Base-by-base conservation (phyloP, 176 grass and related monocot genomes). In the Oryza glumipatula region DNA sequence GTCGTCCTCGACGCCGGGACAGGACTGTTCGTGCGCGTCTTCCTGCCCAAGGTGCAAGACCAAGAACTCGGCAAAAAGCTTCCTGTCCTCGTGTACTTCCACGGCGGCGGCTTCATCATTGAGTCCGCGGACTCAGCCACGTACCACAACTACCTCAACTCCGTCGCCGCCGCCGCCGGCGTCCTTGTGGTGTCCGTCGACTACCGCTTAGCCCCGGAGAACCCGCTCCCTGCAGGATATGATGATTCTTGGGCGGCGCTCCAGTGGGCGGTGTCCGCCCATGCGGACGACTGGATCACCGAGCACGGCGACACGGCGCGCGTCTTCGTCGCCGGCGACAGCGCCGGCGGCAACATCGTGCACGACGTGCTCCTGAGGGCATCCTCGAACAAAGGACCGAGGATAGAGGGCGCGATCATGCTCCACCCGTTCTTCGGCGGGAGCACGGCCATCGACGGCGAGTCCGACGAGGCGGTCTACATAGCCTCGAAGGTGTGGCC, bases 271-370 rank as follows among this genome's bases (percentile, higher is more conserved):
- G 66, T 35, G 11, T 74, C 76, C 8, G 77, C 79, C 3, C 47
- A 47, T 39, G 38, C 38, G 6, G 92, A 94, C 26, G 48, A 15
- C 48, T 97, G 89, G 92, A 70, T 97, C 23, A 13, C 76, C 0
- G 63, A 81, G n/a, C 87, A 90, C 78, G 92, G 87, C 32, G 83
- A 92, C 86, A 2, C 72, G 41, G 21, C 1, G 10, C 83, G 83
- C 10, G 46, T 96, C 19, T 96, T 92, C 60, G 19, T 90, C 38
- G 87, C 88, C n/a, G 91, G 94, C 23, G 88, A 89, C 51, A 96
- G 94, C 80, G 83, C 94, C 1, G 91, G 94, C 23, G 94, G 65
- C 8, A 96, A 89, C 86, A 91, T 96, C 32, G 91, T 72, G 54
- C 88, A 93, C 83, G 41, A 93, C 19, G 52, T 89, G 73, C 81